phyloP scores from a whole-genome alignment of 2,329 filamentous ascomycete species.

The Clonostachys rhizophaga region DNA sequence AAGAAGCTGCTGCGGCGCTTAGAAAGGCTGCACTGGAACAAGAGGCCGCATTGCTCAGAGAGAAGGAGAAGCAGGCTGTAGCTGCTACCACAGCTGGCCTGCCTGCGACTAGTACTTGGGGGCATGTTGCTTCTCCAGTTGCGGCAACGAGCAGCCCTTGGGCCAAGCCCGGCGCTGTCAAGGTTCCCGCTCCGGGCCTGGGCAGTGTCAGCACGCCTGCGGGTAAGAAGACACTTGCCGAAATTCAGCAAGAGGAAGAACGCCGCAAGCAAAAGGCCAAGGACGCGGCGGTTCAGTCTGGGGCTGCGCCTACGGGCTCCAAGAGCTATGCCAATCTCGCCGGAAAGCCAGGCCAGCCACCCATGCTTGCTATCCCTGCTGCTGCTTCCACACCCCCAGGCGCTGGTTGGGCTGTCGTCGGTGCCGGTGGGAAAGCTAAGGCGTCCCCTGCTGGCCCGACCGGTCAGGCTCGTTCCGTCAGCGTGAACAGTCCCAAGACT shows the following conservation, averaged over 20 bases:
- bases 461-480: slow-evolving; percentile 39
- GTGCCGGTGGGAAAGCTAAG: slow-evolving; percentile 89
- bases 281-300: slow-evolving; percentile 42
- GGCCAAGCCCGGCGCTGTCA: slow-evolving; percentile 56
- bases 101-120: slow-evolving; percentile 87
- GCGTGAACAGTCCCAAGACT: slow-evolving; percentile 34
- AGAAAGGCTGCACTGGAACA: slow-evolving; percentile 77
- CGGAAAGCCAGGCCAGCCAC: slow-evolving; percentile 56
- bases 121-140: slow-evolving; percentile 64
- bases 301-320: slow-evolving; percentile 45
- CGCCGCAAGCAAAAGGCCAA: slow-evolving; percentile 73
- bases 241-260: slow-evolving; percentile 97
- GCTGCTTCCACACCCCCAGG: slow-evolving; percentile 33
- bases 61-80: slow-evolving; percentile 54
- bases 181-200: slow-evolving; percentile 21
- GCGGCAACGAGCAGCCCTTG: slow-evolving; percentile 59
- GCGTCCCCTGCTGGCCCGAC: slow-evolving; percentile 53
- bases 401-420: slow-evolving; percentile 87
- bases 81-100: slow-evolving; percentile 65
- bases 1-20: slow-evolving; percentile 73
- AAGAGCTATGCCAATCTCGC: slow-evolving; percentile 96
- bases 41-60: slow-evolving; percentile 58
- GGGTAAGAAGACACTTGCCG: slow-evolving; percentile 84
- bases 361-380: slow-evolving; percentile 26
- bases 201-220: slow-evolving; percentile 14